Conservation (phyloP, 2,329 filamentous ascomycete species). For the Trichoderma koningiopsis region DNA sequence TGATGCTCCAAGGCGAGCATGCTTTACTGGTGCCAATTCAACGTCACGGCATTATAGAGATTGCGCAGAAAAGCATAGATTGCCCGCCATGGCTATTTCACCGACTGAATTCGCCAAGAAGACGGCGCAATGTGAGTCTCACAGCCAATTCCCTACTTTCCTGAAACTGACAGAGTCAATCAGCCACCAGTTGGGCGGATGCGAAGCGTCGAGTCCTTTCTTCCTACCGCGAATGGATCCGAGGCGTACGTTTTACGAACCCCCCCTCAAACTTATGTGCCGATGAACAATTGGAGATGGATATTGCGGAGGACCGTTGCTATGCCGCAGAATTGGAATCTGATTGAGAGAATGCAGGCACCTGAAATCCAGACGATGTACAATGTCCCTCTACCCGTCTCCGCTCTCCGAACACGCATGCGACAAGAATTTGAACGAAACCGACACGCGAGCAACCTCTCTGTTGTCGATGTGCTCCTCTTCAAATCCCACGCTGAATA, state of each 20-base stretch:
- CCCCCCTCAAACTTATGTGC: not conserved
- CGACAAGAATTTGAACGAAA: constrained; percentile 96
- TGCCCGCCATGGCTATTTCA: constrained; percentile 77
- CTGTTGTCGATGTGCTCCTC: constrained; percentile 84
- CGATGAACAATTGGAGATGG: not conserved
- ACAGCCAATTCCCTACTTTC: constrained; percentile 6
- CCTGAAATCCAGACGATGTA: constrained; percentile 98
- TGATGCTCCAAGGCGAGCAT: constrained; percentile 23
- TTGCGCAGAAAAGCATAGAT: constrained; percentile 40
- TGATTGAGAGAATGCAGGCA: constrained; percentile 58
- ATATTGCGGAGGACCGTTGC: not conserved
- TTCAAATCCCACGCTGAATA: constrained; percentile 92
- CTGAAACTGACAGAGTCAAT: constrained; percentile 41
- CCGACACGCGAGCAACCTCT: constrained; percentile 87
- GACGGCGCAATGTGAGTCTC: constrained; percentile 72
- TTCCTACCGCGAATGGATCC: constrained; percentile 93
- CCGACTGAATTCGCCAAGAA: constrained; percentile 87
- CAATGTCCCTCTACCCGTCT: constrained; percentile 84
- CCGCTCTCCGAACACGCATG: constrained; percentile 86
- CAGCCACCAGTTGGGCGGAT: constrained; percentile 87
- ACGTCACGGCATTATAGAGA: constrained; percentile 38
- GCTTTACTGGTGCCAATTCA: constrained; percentile 34
- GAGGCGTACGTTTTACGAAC: constrained; percentile 71
- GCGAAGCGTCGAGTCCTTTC: constrained; percentile 83
- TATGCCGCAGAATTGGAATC: not conserved